Conservation (phyloP, 2,329 filamentous ascomycete genomes). For the Pseudogymnoascus sp. region DNA sequence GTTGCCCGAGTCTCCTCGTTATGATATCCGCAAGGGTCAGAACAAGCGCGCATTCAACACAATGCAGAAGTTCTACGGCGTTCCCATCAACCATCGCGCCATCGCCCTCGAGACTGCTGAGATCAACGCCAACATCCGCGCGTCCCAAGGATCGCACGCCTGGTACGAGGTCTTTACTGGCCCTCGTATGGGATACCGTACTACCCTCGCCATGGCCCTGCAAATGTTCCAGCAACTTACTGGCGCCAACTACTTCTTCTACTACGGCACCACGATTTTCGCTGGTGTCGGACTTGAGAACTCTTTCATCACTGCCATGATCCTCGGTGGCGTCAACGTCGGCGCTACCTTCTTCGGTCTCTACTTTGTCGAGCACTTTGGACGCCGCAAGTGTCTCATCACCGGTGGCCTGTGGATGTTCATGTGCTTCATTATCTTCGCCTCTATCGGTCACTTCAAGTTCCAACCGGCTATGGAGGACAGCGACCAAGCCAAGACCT, state of each 20-base stretch:
- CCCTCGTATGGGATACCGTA: slow-evolving; percentile 56
- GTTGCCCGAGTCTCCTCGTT: slow-evolving; percentile 51
- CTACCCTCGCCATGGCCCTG: slow-evolving; percentile 53
- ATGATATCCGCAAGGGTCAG: slow-evolving; percentile 41
- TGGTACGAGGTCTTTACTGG: slow-evolving; percentile 54
- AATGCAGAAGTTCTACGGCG: slow-evolving; percentile 44
- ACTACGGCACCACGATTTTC: slow-evolving; percentile 64
- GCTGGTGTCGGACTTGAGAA: slow-evolving; percentile 57
- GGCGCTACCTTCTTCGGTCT: slow-evolving; percentile 58
- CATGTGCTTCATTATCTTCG: slow-evolving; percentile 52
- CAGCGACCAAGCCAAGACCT: slow-evolving; percentile 35
- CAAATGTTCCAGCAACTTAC: slow-evolving; percentile 64
- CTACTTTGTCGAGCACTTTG: slow-evolving; percentile 60
- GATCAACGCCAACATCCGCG: slow-evolving; percentile 36
- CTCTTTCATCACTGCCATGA: slow-evolving; percentile 60
- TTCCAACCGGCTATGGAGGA: slow-evolving; percentile 41
- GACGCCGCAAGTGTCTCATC: slow-evolving; percentile 61
- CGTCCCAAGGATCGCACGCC: slow-evolving; percentile 47
- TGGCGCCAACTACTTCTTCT: slow-evolving; percentile 55
- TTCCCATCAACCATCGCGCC: slow-evolving; percentile 38
- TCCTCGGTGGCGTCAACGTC: slow-evolving; percentile 61
- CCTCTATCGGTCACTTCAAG: slow-evolving; percentile 44
- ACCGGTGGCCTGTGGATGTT: slow-evolving; percentile 62
- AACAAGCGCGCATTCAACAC: slow-evolving; percentile 43
- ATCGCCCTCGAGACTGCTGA: slow-evolving; percentile 44